Evolutionary conservation across 805 yeast genomes (phyloP), one percentile per base, ranked within the genome.

Genomic region (Nakazawaea peltata): DNA sequence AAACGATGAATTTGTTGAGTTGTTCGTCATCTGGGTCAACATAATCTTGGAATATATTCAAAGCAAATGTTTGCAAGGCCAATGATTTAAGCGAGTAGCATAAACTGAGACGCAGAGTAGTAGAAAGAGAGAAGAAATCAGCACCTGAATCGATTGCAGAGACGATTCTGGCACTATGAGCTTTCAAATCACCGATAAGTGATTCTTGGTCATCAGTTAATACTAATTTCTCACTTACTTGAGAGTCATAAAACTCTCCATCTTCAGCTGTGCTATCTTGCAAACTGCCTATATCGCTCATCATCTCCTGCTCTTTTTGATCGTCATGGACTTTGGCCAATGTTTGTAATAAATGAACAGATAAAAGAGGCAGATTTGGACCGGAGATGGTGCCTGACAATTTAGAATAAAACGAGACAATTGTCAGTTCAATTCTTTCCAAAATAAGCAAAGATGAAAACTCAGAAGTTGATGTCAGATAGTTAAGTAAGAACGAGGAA

Each of bases 91-190:
- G 63, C 19, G 59, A 48, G 44, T 72, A 68, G 0, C 80, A 79
- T 17, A 69, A 51, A 26, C 59, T 61, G 32, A 75, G 55, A 28
- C 79, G 57, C 26, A 61, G 59, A 25, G 56, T 56, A 4, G 75
- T 67, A 0, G 74, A 69, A 40, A 75, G 58, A 19, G 69, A 75
- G 40, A 77, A 63, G 49, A 67, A 76, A 4, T 69, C 59, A 22
- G 71, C 71, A 21, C 82, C 81, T 22, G 71, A 61, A 43, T 79
- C 83, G 37, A 79, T 56, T 17, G 63, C 54, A 24, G 58, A 64
- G 51, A 32, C 54, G 54, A 16, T 56, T 39, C 4, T 63, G 69
- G 51, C 25, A 42, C 44, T 16, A 41, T 45, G 22, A 41, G 40
- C 33, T 42, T 36, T 12, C 39, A 33, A 13, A 36, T 36, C 25